Conservation (phyloP, 805 yeast genomes). For the Alloascoidea hylecoeti region DNA sequence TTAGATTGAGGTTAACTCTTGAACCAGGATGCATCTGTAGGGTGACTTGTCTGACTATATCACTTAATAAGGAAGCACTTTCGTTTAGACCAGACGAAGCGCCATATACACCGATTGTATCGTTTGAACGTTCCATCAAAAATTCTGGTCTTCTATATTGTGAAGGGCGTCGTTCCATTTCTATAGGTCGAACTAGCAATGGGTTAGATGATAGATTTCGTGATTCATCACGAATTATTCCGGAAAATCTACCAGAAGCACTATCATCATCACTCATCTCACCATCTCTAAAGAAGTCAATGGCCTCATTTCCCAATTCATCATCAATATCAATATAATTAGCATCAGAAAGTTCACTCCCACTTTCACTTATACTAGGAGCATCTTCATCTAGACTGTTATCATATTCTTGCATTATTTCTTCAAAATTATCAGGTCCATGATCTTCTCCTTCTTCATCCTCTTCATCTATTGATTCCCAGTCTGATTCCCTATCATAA, state of each 20-base stretch:
- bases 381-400: constrained; percentile 5
- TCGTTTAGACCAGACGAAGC: not conserved
- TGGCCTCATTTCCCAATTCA: constrained; percentile 7
- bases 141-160: not conserved
- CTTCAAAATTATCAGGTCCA: constrained; percentile 14
- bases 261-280: constrained; percentile 18
- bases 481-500: constrained; percentile 7
- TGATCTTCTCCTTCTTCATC: constrained; percentile 17
- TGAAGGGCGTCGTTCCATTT: not conserved
- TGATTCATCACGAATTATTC: constrained; percentile 10
- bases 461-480: constrained; percentile 9
- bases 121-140: not conserved
- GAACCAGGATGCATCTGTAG: not conserved
- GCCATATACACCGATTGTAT: not conserved
- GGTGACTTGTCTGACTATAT: not conserved
- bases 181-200: not conserved
- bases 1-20: not conserved
- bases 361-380: constrained; percentile 7
- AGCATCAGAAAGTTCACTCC: constrained; percentile 9
- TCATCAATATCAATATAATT: constrained; percentile 9
- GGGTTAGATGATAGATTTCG: not conserved
- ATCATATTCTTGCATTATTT: constrained; percentile 3
- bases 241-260: constrained; percentile 11
- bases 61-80: not conserved
- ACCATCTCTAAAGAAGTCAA: constrained; percentile 3